Evolutionary conservation across 2,329 filamentous ascomycete species (phyloP), one percentile per base, ranked within the genome.

Genomic region (Pseudogymnoascus sp.): DNA sequence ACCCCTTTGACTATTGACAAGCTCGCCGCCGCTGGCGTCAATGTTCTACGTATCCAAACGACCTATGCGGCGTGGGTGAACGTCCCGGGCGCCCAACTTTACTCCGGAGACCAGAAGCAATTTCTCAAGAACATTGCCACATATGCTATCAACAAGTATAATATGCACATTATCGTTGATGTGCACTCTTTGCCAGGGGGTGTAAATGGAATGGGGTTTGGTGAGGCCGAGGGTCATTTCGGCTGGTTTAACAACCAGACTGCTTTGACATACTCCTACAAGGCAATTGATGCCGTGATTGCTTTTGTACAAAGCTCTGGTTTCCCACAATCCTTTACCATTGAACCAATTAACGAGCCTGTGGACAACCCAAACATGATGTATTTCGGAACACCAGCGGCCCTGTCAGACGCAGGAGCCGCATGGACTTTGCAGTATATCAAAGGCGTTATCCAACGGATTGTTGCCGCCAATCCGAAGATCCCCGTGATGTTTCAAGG

Each of bases 291-390:
- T 13, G 65, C 65, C 1, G 66, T 71, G 1, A 61, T 74, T 13
- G 59, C 60, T 10, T 74, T 70, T 60, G 70, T 74, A 48, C 60
- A 69, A 48, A 60, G 58, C 21, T 70, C 68, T 4, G 67, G 67
- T 10, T 65, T 60, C 15, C 65, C 66, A 4, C 64, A 71, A 57
- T 67, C 65, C 8, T 74, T 69, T 63, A 72, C 71, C 58, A 62
- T 75, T 38, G 67, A 66, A 3, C 71, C 72, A 4, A 69, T 75
- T 63, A 75, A 75, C 63, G 72, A 75, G 58, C 64, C 71, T 0
- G 67, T 63, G 28, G 73, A 74, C 65, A 72, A 71, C 61, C 39
- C 19, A 21, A 5, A 41, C 8, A 63, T 73, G 33, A 60, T 64
- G 6, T 66, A 61, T n/a, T 73, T 74, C 52, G 71, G 66, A 21